These are phyloP conservation scores for Kwoniella mangroviensis DNA, from an alignment of 768 basidiomycete genomes.

Conservation along the genomic window DNA sequence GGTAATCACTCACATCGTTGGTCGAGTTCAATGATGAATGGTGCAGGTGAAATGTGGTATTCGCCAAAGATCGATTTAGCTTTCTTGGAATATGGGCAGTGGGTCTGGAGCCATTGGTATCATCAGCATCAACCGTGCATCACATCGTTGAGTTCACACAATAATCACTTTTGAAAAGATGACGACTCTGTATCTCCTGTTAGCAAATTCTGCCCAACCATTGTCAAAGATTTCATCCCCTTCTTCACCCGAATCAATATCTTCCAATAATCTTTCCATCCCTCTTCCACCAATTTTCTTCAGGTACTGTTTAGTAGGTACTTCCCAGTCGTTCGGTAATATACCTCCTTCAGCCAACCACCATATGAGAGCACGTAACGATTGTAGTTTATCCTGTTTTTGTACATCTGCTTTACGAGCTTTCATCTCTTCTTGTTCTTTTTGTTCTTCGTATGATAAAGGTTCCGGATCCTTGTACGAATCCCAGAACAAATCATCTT, in stretches of 20 bases:
- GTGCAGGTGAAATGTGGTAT: constrained; percentile 47
- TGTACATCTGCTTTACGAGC: constrained; percentile 35
- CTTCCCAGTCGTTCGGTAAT: constrained; percentile 42
- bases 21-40: constrained; percentile 57
- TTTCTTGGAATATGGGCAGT: constrained; percentile 58
- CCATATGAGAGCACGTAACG: constrained; percentile 46
- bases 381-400: constrained; percentile 37
- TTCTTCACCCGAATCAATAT: constrained; percentile 37
- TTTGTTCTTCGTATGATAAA: constrained; percentile 32
- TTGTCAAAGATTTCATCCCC: constrained; percentile 42
- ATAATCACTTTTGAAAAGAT: constrained; percentile 56
- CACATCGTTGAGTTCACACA: not conserved
- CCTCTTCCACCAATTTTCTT: constrained; percentile 40
- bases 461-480: constrained; percentile 40
- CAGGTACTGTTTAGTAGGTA: constrained; percentile 34
- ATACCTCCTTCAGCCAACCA: constrained; percentile 54
- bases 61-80: constrained; percentile 52
- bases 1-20: constrained; percentile 47
- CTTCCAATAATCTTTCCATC: constrained; percentile 43
- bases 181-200: constrained; percentile 46
- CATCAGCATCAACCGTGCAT: not conserved
- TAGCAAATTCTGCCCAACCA: constrained; percentile 52
- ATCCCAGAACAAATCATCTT: constrained; percentile 49
- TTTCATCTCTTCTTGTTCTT: constrained; percentile 31
- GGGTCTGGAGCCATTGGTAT: constrained; percentile 36